phyloP scores from a whole-genome alignment of 352 stramenopile species.

The Halophytophthora batemanensis region DNA sequence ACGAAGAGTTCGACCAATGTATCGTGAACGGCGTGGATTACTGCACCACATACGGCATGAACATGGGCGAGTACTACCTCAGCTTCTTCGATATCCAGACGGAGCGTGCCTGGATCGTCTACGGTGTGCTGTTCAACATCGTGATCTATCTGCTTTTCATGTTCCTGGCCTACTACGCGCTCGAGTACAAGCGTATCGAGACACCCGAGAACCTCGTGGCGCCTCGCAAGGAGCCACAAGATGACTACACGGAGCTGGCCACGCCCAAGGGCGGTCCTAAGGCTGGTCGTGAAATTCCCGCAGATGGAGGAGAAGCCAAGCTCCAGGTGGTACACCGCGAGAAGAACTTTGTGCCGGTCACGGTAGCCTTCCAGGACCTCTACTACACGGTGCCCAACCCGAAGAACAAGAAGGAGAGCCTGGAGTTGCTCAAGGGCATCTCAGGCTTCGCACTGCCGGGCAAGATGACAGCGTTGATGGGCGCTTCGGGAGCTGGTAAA shows the following conservation, averaged over 20 bases:
- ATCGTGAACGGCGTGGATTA: conserved; percentile 25
- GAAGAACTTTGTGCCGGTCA: conserved; percentile 30
- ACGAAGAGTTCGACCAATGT: conserved; percentile 25
- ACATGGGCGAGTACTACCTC: conserved; percentile 39
- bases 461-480: conserved; percentile 63
- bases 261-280: conserved; percentile 11
- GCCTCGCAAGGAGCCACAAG: conserved; percentile 12
- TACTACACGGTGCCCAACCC: conserved; percentile 41
- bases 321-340: conserved; percentile 6
- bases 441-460: conserved; percentile 47
- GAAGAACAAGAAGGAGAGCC: conserved; percentile 17
- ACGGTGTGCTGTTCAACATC: conserved; percentile 33
- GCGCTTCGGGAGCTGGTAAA: conserved; percentile 71
- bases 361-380: conserved; percentile 34
- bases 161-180: conserved; percentile 23
- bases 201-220: conserved; percentile 14
- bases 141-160: conserved; percentile 36
- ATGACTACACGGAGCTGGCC: conserved; percentile 13
- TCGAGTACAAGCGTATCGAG: conserved; percentile 36
- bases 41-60: conserved; percentile 30
- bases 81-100: conserved; percentile 30
- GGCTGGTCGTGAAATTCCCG: conserved; percentile 1
- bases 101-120: conserved; percentile 30
- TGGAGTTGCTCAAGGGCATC: conserved; percentile 77
- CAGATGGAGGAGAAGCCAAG: conserved; percentile 1